Base-by-base conservation (phyloP, 2,329 filamentous ascomycete species). In the Alternaria rosae region DNA sequence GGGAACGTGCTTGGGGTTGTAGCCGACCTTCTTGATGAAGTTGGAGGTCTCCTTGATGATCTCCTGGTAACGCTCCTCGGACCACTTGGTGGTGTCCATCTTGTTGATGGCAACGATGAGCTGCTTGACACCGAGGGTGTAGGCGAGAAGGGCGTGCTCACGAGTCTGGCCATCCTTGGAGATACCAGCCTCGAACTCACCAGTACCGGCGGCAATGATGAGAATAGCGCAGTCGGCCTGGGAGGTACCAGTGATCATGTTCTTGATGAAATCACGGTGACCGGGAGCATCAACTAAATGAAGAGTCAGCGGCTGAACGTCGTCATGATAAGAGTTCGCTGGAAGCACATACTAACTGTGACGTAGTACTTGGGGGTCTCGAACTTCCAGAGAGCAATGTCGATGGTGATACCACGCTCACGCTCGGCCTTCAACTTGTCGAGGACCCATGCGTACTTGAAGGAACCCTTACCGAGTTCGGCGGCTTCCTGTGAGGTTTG, bases 141-240 rank as follows among this genome's bases (percentile, higher is more conserved):
- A 98, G 85, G 95, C 94, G 82, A 99, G 94, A 80, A 99, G 92
- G 86, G 95, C 95, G 92, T 99, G 95, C 93, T 99, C 95, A 92
- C 95, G 95, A 79, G 95, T 99, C 92, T 99, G 95, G 85, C 95
- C 95, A 93, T 98, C 95, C 93, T 99, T 99, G 91, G 95, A 98
- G 92, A 99, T 99, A 98, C 95, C 95, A 91, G 95, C 95, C 91
- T 99, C 95, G 91, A 99, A 99, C 91, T 99, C 95, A 97, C 95
- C 95, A 93, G 93, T 97, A 89, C 95, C 95, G 82, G 95, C 93
- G 80, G 94, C 95, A 86, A 99, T 99, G 88, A 99, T 98, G 89
- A 99, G 94, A 85, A 99, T 93, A 82, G 95, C 95, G 87, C 95
- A 98, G 83, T 99, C 95, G 80, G 95, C 95, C 92, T 98, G 95